These are phyloP conservation scores for Lentinula novae-zelandiae DNA, from an alignment of 1,284 basidiomycete species.

Conservation along the genomic window DNA sequence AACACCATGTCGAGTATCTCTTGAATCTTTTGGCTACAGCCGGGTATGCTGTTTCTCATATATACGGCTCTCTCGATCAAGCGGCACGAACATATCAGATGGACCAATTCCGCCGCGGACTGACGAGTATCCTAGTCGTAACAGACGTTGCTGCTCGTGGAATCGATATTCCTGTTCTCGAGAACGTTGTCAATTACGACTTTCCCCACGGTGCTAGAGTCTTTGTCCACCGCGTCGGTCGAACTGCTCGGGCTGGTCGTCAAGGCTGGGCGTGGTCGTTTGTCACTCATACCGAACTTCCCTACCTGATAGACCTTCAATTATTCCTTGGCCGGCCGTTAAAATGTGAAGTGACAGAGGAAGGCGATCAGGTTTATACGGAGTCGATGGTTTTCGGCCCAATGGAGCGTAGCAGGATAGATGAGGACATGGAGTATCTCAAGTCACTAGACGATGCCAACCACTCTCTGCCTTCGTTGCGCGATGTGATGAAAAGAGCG, in stretches of 20 bases:
- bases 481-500: slow-evolving; percentile 87
- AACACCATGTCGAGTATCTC: slow-evolving; percentile 98
- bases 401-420: slow-evolving; percentile 76
- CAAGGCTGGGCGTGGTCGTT: slow-evolving; percentile 97
- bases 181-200: slow-evolving; percentile 97
- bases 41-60: slow-evolving; percentile 94
- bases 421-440: slow-evolving; percentile 85
- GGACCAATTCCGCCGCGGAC: slow-evolving; percentile 84
- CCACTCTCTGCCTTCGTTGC: slow-evolving; percentile 67
- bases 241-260: slow-evolving; percentile 93
- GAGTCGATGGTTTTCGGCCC: slow-evolving; percentile 79
- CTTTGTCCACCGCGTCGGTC: slow-evolving; percentile 96
- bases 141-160: slow-evolving; percentile 98
- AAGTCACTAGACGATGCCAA: slow-evolving; percentile 64
- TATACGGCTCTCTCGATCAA: slow-evolving; percentile 97
- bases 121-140: slow-evolving; percentile 87
- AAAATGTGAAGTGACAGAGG: slow-evolving; percentile 42
- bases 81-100: slow-evolving; percentile 89
- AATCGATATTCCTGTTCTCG: slow-evolving; percentile 92
- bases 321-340: slow-evolving; percentile 90
- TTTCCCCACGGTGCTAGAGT: slow-evolving; percentile 92
- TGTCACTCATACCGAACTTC: slow-evolving; percentile 82
- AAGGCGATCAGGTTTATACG: slow-evolving; percentile 58
- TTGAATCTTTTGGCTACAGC: slow-evolving; percentile 75
- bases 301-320: slow-evolving; percentile 91